These are phyloP conservation scores for Penicillium sp. DNA, from an alignment of 2,329 filamentous ascomycete species.

Conservation along the genomic window DNA sequence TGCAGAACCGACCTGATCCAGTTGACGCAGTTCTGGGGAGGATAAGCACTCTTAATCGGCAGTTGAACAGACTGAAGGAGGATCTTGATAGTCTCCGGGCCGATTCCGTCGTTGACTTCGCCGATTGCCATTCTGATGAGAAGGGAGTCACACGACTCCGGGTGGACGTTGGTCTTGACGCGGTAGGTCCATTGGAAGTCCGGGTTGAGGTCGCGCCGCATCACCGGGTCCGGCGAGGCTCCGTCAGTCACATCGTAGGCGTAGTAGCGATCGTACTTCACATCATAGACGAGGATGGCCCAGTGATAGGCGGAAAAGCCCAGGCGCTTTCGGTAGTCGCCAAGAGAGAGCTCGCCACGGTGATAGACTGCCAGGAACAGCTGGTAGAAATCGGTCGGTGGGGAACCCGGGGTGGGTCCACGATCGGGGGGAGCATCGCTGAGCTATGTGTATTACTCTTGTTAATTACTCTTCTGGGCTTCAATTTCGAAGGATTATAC, in stretches of 20 bases:
- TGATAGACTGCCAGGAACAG: constrained; percentile 4
- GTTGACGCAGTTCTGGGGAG: not conserved
- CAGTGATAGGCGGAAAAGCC: constrained; percentile 9
- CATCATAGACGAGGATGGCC: not conserved
- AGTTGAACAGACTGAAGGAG: not conserved
- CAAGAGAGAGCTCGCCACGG: constrained; percentile 4
- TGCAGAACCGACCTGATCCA: not conserved
- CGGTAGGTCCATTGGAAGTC: constrained; percentile 7
- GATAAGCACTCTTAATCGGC: not conserved
- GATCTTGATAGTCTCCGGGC: not conserved
- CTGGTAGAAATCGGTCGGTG: not conserved
- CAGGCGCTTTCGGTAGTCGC: not conserved
- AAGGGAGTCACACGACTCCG: not conserved
- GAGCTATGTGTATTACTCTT: not conserved
- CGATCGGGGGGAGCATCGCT: not conserved
- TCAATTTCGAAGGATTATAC: not conserved
- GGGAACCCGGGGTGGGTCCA: too few species aligned
- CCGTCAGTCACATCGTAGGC: constrained; percentile 9
- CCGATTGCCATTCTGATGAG: constrained; percentile 4
- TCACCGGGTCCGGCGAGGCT: not conserved
- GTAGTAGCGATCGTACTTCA: not conserved
- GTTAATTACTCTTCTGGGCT: not conserved
- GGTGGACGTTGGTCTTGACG: not conserved
- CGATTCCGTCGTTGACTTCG: not conserved
- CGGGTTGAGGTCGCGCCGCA: not conserved